These are phyloP conservation scores for Candida andamanensis DNA, from an alignment of 805 yeast genomes.

Conservation along the genomic window DNA sequence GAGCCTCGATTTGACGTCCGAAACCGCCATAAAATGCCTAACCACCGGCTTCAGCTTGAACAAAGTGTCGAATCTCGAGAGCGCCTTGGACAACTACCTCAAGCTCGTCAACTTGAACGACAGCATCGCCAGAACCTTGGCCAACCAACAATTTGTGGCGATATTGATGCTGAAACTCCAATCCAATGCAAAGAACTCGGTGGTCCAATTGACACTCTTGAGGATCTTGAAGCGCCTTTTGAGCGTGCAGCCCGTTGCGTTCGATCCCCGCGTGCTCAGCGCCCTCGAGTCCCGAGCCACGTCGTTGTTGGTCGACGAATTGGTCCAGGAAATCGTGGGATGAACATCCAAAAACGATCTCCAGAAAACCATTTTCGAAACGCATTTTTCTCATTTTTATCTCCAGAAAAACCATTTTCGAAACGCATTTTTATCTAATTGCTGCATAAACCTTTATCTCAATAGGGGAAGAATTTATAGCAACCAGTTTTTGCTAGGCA, in stretches of 20 bases:
- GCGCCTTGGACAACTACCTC: constrained; percentile 36
- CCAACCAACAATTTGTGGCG: too few species aligned
- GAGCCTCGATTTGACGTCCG: constrained; percentile 17
- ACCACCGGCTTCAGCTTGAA: constrained; percentile 36
- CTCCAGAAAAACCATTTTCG: too few species aligned
- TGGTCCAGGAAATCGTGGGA: constrained; percentile 29
- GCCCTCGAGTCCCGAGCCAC: constrained; percentile 13
- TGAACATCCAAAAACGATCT: too few species aligned
- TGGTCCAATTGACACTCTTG: constrained; percentile 32
- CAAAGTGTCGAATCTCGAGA: constrained; percentile 38
- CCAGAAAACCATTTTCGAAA: too few species aligned
- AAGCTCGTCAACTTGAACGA: constrained; percentile 30
- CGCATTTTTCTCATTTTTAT: too few species aligned
- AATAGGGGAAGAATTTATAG: too few species aligned
- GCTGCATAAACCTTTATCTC: too few species aligned
- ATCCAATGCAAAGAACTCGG: constrained; percentile 28
- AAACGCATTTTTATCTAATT: too few species aligned
- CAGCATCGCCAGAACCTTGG: too few species aligned
- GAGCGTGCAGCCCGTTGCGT: too few species aligned
- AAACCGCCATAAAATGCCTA: constrained; percentile 25
- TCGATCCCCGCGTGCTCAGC: too few species aligned
- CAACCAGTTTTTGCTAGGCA: too few species aligned
- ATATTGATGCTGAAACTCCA: constrained; percentile 18
- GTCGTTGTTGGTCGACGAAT: constrained; percentile 35
- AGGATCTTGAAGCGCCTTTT: constrained; percentile 24